These are phyloP conservation scores for Streptanthus diversifolius DNA, from an alignment of 345 rosid genomes.

Conservation along the genomic window DNA sequence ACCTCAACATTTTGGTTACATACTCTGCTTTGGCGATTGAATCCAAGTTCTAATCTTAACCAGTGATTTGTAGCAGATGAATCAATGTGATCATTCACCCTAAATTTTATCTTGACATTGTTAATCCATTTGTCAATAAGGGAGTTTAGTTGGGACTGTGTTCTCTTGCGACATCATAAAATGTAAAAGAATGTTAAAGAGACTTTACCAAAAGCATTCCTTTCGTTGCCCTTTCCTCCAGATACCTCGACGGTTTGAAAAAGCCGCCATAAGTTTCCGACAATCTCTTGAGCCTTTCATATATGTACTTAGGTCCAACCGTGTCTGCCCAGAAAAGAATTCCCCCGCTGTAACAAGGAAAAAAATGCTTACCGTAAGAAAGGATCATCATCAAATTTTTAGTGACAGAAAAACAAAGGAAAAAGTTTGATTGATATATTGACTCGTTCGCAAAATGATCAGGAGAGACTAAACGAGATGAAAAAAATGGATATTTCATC, in stretches of 20 bases:
- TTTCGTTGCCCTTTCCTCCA: conserved; percentile 79
- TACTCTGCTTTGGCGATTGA: background rate
- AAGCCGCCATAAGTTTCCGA: conserved; percentile 61
- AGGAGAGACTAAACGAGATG: background rate
- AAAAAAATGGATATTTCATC: background rate
- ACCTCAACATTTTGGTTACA: background rate
- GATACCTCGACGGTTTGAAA: conserved; percentile 69
- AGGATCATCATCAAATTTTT: background rate
- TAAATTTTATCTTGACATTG: background rate
- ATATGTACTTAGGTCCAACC: conserved; percentile 61
- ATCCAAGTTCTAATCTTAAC: background rate
- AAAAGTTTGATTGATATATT: background rate
- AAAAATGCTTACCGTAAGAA: background rate
- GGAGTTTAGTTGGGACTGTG: conserved; percentile 3
- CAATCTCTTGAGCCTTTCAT: conserved; percentile 65
- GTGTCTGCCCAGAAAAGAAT: conserved; percentile 86
- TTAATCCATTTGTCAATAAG: background rate
- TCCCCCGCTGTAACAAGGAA: conserved; percentile 63
- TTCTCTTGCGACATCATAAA: background rate
- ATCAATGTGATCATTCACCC: background rate
- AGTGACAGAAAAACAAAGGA: background rate
- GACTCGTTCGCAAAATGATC: background rate
- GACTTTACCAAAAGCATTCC: conserved; percentile 70
- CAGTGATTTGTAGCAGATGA: background rate
- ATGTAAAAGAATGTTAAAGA: background rate